Base-by-base conservation (phyloP, 2,329 filamentous ascomycete genomes). In the Aspergillus glaucus region DNA sequence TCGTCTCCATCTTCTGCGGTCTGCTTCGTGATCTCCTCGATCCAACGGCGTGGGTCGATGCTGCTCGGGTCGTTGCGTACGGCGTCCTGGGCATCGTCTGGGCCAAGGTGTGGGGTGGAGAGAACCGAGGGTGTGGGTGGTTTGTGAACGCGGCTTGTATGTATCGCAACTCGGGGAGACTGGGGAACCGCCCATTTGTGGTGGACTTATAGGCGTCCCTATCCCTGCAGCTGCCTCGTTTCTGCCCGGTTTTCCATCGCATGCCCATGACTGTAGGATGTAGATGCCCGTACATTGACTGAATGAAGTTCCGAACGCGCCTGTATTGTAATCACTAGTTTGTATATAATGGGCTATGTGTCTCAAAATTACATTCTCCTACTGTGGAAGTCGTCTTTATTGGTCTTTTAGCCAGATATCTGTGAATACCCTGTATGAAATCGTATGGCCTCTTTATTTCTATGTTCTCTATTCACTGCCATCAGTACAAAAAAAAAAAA, bases 71-170 rank as follows among this genome's bases (percentile, higher is more conserved):
- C 9, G 39, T 79, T 5, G 72, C 75, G 46, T 76, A 77, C 56
- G 79, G 81, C 2, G 48, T 79, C 0, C 68, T 74, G 32, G 79
- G 77, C 2, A 64, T 85, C n/a, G 50, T 84, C 3, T 85, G 81
- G 81, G 75, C 78, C 53, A 73, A 72, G 44, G 69, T 80, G 10
- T 85, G 80, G 80, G 73, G 79, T 52, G 75, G 77, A 1, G 67
- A 78, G 56, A 70, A 68, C 34, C 61, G 67, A 50, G 73, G 70
- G 4, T 61, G 58, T 30, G 53, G 80, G 69, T 55, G 68, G 55
- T 73, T 85, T 73, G 75, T 86, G 3, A 86, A 86, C 67, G 81
- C 82, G 12, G 77, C 79, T 37, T 65, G 65, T 52, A 70, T 71
- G 60, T 69, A 70, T 57, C 58, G 62, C 21, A 62, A 64, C 44